These are phyloP conservation scores for Colletotrichum spaethianum DNA, from an alignment of 2,329 filamentous ascomycete species.

Conservation along the genomic window DNA sequence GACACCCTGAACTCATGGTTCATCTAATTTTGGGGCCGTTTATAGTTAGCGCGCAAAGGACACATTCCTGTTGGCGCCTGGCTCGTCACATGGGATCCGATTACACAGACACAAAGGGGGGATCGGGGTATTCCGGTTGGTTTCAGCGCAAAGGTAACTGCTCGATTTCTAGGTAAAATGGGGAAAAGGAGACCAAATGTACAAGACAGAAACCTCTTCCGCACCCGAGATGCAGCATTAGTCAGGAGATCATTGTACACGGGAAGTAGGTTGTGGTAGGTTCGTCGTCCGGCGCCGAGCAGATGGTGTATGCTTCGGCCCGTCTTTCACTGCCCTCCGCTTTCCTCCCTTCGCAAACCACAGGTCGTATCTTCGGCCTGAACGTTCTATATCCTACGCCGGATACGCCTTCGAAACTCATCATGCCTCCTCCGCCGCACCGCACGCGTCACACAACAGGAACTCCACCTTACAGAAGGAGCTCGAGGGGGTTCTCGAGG, in stretches of 20 bases:
- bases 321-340: slow-evolving; percentile 35
- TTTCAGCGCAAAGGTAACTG: slow-evolving; percentile 41
- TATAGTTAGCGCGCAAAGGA: slow-evolving; percentile 15
- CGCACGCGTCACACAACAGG: neutral
- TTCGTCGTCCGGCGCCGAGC: slow-evolving; percentile 40
- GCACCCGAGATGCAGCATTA: slow-evolving; percentile 55
- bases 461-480: slow-evolving; percentile 78
- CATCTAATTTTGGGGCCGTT: slow-evolving; percentile 8
- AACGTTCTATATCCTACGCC: slow-evolving; percentile 35
- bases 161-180: slow-evolving; percentile 44
- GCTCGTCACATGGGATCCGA: slow-evolving; percentile 4
- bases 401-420: slow-evolving; percentile 35
- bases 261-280: slow-evolving; percentile 50
- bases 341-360: slow-evolving; percentile 33
- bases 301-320: slow-evolving; percentile 33
- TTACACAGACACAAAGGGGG: neutral
- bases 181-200: slow-evolving; percentile 47
- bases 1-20: neutral
- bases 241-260: slow-evolving; percentile 60
- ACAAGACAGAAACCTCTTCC: slow-evolving; percentile 49
- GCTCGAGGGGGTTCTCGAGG: slow-evolving; percentile 95
- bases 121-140: neutral
- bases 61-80: slow-evolving; percentile 12
- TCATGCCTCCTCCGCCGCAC: slow-evolving; percentile 27
- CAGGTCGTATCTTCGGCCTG: slow-evolving; percentile 35